Evolutionary conservation across 2,329 filamentous ascomycete genomes (phyloP).

Genomic region (Lasiodiplodia sp.): DNA sequence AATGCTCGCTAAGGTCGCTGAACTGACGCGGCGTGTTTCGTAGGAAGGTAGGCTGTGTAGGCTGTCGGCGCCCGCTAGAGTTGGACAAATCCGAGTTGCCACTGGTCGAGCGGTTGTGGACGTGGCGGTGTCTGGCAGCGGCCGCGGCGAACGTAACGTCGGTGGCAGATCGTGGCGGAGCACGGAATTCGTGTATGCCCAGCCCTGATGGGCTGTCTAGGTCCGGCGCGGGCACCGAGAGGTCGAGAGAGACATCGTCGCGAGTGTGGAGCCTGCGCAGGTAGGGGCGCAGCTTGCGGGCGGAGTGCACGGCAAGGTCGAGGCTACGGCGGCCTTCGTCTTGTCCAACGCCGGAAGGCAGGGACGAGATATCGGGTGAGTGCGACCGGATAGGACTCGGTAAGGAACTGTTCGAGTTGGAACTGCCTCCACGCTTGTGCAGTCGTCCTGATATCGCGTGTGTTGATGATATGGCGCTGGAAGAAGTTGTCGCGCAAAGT

Average conservation of each 20-base stretch:
- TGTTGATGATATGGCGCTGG: background rate
- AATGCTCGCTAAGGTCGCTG: conserved; percentile 60
- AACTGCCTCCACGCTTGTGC: conserved; percentile 45
- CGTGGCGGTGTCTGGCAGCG: conserved; percentile 53
- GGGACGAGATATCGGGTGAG: conserved; percentile 30
- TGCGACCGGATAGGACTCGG: conserved; percentile 44
- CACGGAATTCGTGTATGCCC: conserved; percentile 60
- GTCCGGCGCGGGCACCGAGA: conserved; percentile 63
- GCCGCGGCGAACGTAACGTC: conserved; percentile 54
- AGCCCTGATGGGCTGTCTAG: conserved; percentile 61
- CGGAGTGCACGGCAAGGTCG: conserved; percentile 36
- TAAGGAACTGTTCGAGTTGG: conserved; percentile 45
- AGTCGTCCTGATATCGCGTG: conserved; percentile 36
- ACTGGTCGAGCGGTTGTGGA: conserved; percentile 58
- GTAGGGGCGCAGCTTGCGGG: conserved; percentile 62
- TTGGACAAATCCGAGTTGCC: conserved; percentile 62
- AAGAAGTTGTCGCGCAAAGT: conserved; percentile 17
- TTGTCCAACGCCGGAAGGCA: conserved; percentile 20
- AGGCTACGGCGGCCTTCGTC: conserved; percentile 31
- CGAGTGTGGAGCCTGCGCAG: conserved; percentile 61
- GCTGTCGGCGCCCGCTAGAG: conserved; percentile 55
- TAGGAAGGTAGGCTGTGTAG: conserved; percentile 60
- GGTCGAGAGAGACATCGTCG: conserved; percentile 60
- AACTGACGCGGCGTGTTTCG: conserved; percentile 63
- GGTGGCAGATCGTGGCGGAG: conserved; percentile 48